These are phyloP conservation scores for Dianthus caryophyllus DNA, from an alignment of 148 eudicot genomes.

Conservation along the genomic window DNA sequence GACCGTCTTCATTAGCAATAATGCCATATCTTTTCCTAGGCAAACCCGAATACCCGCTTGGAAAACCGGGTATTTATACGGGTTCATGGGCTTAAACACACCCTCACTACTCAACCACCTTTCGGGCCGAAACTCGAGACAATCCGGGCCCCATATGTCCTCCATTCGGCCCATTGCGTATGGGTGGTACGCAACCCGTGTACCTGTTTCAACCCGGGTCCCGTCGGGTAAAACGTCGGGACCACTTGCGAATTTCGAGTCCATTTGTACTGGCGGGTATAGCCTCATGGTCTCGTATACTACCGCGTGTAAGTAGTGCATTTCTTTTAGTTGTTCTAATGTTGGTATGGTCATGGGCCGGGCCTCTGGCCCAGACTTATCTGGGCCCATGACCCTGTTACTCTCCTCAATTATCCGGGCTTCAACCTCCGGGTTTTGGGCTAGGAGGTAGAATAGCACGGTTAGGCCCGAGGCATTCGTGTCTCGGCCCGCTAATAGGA, in stretches of 20 bases:
- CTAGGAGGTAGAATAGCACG: slow-evolving; percentile 40
- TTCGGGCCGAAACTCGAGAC: slow-evolving; percentile 41
- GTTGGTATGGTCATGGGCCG: slow-evolving; percentile 6
- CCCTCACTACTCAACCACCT: slow-evolving; percentile 42
- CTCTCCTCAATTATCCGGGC: slow-evolving; percentile 37
- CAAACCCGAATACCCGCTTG: slow-evolving; percentile 47
- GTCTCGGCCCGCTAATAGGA: slow-evolving; percentile 58
- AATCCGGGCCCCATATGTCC: slow-evolving; percentile 38
- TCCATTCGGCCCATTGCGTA: slow-evolving; percentile 55
- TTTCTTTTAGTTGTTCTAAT: slow-evolving; percentile 27
- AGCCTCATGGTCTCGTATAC: slow-evolving; percentile 36
- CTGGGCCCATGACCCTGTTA: slow-evolving; percentile 22
- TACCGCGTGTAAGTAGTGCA: slow-evolving; percentile 38
- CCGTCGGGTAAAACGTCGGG: slow-evolving; percentile 46
- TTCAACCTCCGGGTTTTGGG: slow-evolving; percentile 40
- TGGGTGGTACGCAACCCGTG: slow-evolving; percentile 43
- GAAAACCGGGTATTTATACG: slow-evolving; percentile 39
- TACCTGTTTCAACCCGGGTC: slow-evolving; percentile 34
- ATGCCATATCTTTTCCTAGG: slow-evolving; percentile 36
- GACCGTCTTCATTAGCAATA: slow-evolving; percentile 37
- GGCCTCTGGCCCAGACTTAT: slow-evolving; percentile 6
- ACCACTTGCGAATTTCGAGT: slow-evolving; percentile 37
- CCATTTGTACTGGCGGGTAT: slow-evolving; percentile 41
- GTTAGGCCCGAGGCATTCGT: slow-evolving; percentile 58
- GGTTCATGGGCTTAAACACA: slow-evolving; percentile 27